These are phyloP conservation scores for Rhynchosporium graminicola DNA, from an alignment of 2,329 filamentous ascomycete genomes.

Conservation along the genomic window DNA sequence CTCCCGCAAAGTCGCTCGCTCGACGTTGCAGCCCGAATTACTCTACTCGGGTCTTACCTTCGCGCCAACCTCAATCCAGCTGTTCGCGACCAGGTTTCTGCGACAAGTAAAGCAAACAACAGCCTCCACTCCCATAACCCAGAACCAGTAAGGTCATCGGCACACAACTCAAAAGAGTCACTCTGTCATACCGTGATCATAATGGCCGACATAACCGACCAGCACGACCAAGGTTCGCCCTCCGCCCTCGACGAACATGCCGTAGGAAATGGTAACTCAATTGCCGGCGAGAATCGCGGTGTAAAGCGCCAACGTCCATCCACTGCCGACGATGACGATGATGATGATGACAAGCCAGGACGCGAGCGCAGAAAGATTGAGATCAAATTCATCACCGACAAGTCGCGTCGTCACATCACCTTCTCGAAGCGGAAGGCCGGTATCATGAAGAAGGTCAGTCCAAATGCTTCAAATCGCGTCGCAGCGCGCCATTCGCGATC, in stretches of 20 bases:
- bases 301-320: slow-evolving; percentile 86
- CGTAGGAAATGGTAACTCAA: slow-evolving; percentile 70
- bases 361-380: slow-evolving; percentile 99
- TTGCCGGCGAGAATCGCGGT: slow-evolving; percentile 68
- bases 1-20: neutral
- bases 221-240: slow-evolving; percentile 74
- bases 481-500: slow-evolving; percentile 30
- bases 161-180: slow-evolving; percentile 41
- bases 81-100: slow-evolving; percentile 40
- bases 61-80: slow-evolving; percentile 41
- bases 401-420: slow-evolving; percentile 98
- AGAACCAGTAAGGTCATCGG: slow-evolving; percentile 43
- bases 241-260: slow-evolving; percentile 74
- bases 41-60: slow-evolving; percentile 35
- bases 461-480: slow-evolving; percentile 29
- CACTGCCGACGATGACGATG: slow-evolving; percentile 89
- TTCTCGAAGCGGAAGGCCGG: slow-evolving; percentile 99
- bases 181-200: slow-evolving; percentile 42
- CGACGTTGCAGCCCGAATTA: slow-evolving; percentile 21
- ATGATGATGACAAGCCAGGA: slow-evolving; percentile 95
- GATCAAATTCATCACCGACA: slow-evolving; percentile 99
- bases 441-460: slow-evolving; percentile 98
- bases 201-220: slow-evolving; percentile 81
- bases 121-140: slow-evolving; percentile 41
- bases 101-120: slow-evolving; percentile 40